Percentiles rank a stretch among this genome's conserved stretches.
Evolutionary conservation across 345 rosid species (phyloP).

Genomic region (Kandelia obovata): DNA sequence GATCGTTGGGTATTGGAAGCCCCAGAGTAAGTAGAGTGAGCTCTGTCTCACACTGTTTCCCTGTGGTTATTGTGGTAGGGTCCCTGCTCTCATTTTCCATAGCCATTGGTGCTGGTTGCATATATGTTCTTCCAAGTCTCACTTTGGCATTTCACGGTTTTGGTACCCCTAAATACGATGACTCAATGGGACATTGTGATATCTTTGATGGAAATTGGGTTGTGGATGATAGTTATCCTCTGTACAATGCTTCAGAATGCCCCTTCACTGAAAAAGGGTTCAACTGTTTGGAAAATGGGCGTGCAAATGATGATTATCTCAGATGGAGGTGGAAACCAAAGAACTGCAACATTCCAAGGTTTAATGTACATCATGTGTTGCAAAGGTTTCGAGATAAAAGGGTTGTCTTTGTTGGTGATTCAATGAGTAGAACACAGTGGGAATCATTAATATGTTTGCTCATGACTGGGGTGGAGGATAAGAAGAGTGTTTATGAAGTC

Average conservation of each 20-base stretch:
- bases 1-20: constrained; percentile 31
- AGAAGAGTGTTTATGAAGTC: constrained; percentile 75
- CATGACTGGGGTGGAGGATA: constrained; percentile 76
- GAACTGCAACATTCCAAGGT: constrained; percentile 59
- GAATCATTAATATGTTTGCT: constrained; percentile 87
- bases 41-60: constrained; percentile 47
- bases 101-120: constrained; percentile 53
- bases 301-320: constrained; percentile 52
- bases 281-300: constrained; percentile 72
- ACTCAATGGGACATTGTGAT: constrained; percentile 42
- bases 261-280: constrained; percentile 75
- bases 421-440: constrained; percentile 90
- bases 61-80: constrained; percentile 46
- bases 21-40: constrained; percentile 30
- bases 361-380: constrained; percentile 40
- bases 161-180: constrained; percentile 30
- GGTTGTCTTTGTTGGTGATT: constrained; percentile 86
- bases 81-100: constrained; percentile 46
- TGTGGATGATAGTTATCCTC: constrained; percentile 50
- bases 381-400: constrained; percentile 62
- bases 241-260: constrained; percentile 69
- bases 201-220: constrained; percentile 64
- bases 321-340: constrained; percentile 85
- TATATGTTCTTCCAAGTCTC: constrained; percentile 64
- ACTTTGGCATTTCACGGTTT: constrained; percentile 45